A percentile compares a stretch with the other conserved stretches of the same genome.
Evolutionary conservation across 345 rosid genomes (phyloP).

Genomic region (Psidium guajava): DNA sequence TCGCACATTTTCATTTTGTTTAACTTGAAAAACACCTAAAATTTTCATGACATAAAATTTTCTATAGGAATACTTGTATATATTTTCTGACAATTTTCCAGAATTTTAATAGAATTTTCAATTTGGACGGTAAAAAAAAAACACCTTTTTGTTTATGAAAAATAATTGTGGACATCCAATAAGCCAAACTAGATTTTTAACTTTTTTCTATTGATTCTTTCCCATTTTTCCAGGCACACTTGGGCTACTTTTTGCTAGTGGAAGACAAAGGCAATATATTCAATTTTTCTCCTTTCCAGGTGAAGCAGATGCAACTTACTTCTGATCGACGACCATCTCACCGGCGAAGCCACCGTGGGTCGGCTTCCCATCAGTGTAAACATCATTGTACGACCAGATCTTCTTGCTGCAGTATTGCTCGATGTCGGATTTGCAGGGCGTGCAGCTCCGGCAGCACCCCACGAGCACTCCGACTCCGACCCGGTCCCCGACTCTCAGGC

Average conservation of each 20-base stretch:
- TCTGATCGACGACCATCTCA: slow-evolving; percentile 62
- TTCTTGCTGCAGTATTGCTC: slow-evolving; percentile 66
- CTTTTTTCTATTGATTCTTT: not conserved
- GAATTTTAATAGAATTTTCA: not conserved
- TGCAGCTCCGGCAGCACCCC: slow-evolving; percentile 56
- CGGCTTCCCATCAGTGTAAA: slow-evolving; percentile 57
- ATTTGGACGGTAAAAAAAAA: not conserved
- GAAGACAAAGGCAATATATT: not conserved
- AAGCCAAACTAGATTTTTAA: not conserved
- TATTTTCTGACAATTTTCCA: not conserved
- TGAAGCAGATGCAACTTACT: slow-evolving; percentile 17
- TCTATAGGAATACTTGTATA: not conserved
- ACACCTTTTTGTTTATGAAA: not conserved
- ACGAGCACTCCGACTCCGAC: slow-evolving; percentile 59
- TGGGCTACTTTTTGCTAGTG: not conserved
- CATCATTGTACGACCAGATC: slow-evolving; percentile 51
- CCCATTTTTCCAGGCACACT: not conserved
- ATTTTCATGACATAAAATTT: not conserved
- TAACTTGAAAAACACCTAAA: not conserved
- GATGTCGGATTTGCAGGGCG: slow-evolving; percentile 37
- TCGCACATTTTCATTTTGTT: not conserved
- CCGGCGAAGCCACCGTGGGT: slow-evolving; percentile 74
- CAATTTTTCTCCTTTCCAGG: not conserved
- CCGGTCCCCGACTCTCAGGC: slow-evolving; percentile 40
- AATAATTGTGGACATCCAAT: not conserved